Evolutionary conservation across 2,329 filamentous ascomycete species (phyloP).

Genomic region (Fusarium sp.): DNA sequence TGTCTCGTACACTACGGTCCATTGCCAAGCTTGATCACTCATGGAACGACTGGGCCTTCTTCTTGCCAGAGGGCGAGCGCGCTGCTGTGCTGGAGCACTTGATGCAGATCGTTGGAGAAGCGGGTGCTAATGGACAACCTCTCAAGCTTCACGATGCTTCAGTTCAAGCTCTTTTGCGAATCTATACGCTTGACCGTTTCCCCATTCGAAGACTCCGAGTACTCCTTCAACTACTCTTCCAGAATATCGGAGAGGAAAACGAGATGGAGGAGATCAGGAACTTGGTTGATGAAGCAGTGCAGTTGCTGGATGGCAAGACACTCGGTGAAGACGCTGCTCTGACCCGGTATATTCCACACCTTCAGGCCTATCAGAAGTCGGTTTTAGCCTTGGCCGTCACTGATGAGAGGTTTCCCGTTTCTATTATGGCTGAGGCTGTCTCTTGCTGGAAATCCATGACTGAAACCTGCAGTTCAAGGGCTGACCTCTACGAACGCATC

Average conservation of each 20-base stretch:
- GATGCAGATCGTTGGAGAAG: slow-evolving; percentile 60
- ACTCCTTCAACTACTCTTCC: slow-evolving; percentile 59
- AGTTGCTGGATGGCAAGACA: slow-evolving; percentile 49
- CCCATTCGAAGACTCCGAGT: slow-evolving; percentile 65
- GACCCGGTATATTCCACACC: slow-evolving; percentile 58
- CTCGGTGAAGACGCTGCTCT: slow-evolving; percentile 59
- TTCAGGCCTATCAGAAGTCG: slow-evolving; percentile 58
- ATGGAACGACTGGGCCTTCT: slow-evolving; percentile 66
- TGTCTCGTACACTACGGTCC: slow-evolving; percentile 69
- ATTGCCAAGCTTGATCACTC: slow-evolving; percentile 69
- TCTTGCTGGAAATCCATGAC: slow-evolving; percentile 57
- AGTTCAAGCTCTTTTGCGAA: slow-evolving; percentile 59
- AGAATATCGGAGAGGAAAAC: slow-evolving; percentile 58
- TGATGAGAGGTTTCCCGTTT: slow-evolving; percentile 43
- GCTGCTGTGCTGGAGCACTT: slow-evolving; percentile 70
- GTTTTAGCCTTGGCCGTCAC: slow-evolving; percentile 55
- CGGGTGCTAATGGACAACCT: slow-evolving; percentile 47
- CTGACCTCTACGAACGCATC: slow-evolving; percentile 56
- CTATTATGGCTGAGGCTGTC: slow-evolving; percentile 52
- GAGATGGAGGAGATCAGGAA: slow-evolving; percentile 52
- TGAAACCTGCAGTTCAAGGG: slow-evolving; percentile 50
- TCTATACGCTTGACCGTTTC: slow-evolving; percentile 61
- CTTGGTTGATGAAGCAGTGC: slow-evolving; percentile 52
- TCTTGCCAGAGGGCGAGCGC: slow-evolving; percentile 62
- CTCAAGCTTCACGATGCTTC: slow-evolving; percentile 57